Evolutionary conservation across 257 asterid genomes (phyloP).

Genomic region (Coffea eugenioides): DNA sequence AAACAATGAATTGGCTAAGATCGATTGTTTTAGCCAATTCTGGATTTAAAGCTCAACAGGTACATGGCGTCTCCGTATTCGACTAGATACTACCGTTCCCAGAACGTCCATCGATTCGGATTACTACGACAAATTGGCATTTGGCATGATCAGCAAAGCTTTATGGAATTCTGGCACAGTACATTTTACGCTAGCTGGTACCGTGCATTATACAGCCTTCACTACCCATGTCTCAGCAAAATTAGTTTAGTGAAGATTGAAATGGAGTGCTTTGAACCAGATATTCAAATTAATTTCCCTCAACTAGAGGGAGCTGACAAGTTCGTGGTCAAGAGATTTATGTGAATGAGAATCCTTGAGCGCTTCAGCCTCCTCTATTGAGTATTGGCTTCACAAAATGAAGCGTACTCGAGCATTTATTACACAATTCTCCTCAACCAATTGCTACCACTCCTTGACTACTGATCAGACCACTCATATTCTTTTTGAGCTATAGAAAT

Average conservation of each 20-base stretch:
- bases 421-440: background rate
- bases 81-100: background rate
- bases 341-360: background rate
- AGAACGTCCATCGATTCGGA: background rate
- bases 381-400: background rate
- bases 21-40: conserved; percentile 1
- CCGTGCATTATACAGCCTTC: background rate
- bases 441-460: background rate
- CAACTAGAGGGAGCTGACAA: background rate
- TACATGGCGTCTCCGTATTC: background rate
- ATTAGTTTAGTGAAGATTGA: background rate
- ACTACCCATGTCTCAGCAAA: background rate
- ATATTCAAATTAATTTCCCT: background rate
- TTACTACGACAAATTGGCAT: background rate
- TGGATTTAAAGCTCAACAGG: background rate
- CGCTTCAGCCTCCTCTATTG: background rate
- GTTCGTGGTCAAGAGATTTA: background rate
- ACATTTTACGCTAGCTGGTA: too few relatives aligned
- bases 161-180: too few relatives aligned
- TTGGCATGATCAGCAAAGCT: too few relatives aligned
- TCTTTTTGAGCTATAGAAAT: background rate
- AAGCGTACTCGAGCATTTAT: background rate
- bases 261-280: background rate
- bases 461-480: background rate
- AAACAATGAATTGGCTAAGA: background rate